Percentiles rank a stretch among this genome's conserved stretches.
These are phyloP conservation scores for Metschnikowia corniflorae DNA, from an alignment of 805 yeast species.

Conservation along the genomic window DNA sequence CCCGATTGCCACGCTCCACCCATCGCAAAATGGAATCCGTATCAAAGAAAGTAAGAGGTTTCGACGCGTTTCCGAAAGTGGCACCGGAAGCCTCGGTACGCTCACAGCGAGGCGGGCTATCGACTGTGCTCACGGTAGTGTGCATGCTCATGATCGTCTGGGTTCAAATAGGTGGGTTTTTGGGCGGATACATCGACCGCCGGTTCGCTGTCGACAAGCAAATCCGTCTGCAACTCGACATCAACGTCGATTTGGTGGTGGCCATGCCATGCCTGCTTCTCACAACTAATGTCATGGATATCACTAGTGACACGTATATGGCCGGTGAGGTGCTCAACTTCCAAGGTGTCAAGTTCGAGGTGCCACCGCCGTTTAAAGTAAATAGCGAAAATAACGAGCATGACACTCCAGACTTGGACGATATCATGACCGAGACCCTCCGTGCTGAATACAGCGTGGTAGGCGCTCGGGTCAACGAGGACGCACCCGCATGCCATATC, in stretches of 20 bases:
- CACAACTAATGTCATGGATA: constrained; percentile 73
- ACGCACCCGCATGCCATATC: constrained; percentile 79
- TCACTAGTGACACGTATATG: constrained; percentile 69
- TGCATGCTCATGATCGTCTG: constrained; percentile 67
- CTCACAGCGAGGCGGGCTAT: constrained; percentile 72
- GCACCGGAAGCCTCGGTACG: constrained; percentile 58
- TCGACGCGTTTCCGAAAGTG: constrained; percentile 47
- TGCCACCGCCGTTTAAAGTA: constrained; percentile 49
- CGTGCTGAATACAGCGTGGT: constrained; percentile 56
- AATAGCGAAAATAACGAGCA: constrained; percentile 45
- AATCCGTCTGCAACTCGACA: constrained; percentile 52
- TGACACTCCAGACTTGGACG: constrained; percentile 62
- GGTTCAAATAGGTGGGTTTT: constrained; percentile 78
- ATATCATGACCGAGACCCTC: constrained; percentile 60
- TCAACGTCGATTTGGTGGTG: constrained; percentile 78
- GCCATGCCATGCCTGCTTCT: constrained; percentile 79
- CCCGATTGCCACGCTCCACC: no score
- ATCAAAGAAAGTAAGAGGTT: constrained; percentile 38
- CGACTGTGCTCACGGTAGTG: constrained; percentile 62
- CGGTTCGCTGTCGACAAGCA: constrained; percentile 71
- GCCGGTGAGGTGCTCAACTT: constrained; percentile 74
- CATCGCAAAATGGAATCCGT: constrained; percentile 33
- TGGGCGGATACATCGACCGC: constrained; percentile 78
- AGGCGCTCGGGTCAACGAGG: constrained; percentile 45
- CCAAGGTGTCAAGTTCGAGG: constrained; percentile 57